Conservation (phyloP, 495 filamentous ascomycete species). For the Letharia columbiana region DNA sequence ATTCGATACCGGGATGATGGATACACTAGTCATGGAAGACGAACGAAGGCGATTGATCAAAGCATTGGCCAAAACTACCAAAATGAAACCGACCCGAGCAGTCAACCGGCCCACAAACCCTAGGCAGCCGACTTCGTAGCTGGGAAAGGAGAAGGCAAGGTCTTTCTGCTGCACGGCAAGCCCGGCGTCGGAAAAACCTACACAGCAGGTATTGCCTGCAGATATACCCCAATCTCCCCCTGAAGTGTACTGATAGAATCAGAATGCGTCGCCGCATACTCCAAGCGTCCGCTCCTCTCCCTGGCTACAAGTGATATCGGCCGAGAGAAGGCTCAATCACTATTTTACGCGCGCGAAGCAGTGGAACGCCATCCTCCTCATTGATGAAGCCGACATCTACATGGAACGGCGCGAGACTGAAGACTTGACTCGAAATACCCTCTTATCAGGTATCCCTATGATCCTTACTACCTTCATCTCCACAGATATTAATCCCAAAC, state of each 20-base stretch:
- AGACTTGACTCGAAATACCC: slow-evolving; percentile 35
- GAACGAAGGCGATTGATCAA: slow-evolving; percentile 9
- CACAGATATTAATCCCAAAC: neutral
- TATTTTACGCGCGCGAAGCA: slow-evolving; percentile 20
- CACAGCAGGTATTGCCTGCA: slow-evolving; percentile 18
- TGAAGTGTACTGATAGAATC: slow-evolving; percentile 1
- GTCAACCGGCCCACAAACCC: neutral
- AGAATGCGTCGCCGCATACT: slow-evolving; percentile 26
- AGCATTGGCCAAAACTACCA: slow-evolving; percentile 9
- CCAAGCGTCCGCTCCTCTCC: slow-evolving; percentile 20
- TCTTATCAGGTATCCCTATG: slow-evolving; percentile 32
- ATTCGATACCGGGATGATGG: slow-evolving; percentile 7
- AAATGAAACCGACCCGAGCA: neutral
- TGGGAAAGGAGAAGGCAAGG: slow-evolving; percentile 27
- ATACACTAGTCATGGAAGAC: slow-evolving; percentile 14
- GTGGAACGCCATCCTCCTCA: slow-evolving; percentile 27
- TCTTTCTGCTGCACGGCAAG: slow-evolving; percentile 28
- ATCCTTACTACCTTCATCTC: neutral
- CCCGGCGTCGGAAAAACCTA: slow-evolving; percentile 29
- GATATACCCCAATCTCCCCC: neutral
- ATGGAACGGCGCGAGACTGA: slow-evolving; percentile 25
- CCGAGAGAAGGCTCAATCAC: neutral
- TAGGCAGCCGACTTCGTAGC: slow-evolving; percentile 25
- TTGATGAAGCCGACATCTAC: slow-evolving; percentile 37
- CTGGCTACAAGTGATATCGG: slow-evolving; percentile 25